Evolutionary conservation across 768 basidiomycete species (phyloP).

Genomic region (Amyloporia xantha): DNA sequence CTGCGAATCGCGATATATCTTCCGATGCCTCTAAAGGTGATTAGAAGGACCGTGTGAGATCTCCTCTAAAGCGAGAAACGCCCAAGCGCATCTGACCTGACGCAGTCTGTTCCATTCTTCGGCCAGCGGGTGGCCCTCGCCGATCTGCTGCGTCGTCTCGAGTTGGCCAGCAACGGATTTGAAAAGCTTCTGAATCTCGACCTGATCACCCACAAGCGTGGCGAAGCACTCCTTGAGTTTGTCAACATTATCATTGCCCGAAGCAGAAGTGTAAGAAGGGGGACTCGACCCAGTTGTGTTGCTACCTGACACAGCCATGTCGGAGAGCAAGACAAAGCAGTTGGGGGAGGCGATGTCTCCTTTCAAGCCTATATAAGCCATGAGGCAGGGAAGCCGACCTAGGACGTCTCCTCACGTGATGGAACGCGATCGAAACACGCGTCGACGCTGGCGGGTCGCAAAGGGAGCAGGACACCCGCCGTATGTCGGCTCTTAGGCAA

Average conservation of each 20-base stretch:
- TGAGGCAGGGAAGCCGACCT: no score
- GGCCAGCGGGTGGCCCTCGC: constrained; percentile 15
- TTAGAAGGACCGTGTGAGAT: neutral
- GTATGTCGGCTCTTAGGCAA: no score
- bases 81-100: constrained; percentile 13
- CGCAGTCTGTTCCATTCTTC: constrained; percentile 20
- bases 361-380: neutral
- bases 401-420: no score
- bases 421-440: no score
- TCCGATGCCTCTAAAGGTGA: constrained; percentile 16
- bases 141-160: constrained; percentile 21
- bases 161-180: constrained; percentile 19
- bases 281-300: neutral
- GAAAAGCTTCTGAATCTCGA: constrained; percentile 23
- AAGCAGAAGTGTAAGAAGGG: neutral
- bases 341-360: neutral
- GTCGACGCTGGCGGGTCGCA: no score
- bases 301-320: neutral
- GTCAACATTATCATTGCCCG: neutral
- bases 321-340: constrained; percentile 2
- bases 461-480: no score
- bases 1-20: constrained; percentile 22
- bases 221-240: constrained; percentile 19
- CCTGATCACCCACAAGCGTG: constrained; percentile 19
- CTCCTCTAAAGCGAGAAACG: neutral